A percentile compares a stretch with the other conserved stretches of the same genome.
Evolutionary conservation across 192 early-diverging fungal species (phyloP).

Genomic region (Allomyces arbusculus): DNA sequence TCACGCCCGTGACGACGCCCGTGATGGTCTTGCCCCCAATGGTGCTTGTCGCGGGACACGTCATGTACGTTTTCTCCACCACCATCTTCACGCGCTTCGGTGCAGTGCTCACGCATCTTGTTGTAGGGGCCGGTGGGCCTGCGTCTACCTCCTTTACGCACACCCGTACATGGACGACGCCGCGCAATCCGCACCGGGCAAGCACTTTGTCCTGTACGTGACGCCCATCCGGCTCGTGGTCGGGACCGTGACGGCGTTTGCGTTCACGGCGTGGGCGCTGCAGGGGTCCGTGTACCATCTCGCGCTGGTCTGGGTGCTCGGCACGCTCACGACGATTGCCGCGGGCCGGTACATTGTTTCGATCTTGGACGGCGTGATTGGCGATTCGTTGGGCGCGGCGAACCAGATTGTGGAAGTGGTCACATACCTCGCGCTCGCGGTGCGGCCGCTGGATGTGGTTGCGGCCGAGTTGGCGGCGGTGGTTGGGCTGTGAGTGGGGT

Average conservation of each 20-base stretch:
- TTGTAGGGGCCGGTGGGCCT: conserved; percentile 8
- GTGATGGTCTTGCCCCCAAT: background rate
- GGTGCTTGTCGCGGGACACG: background rate
- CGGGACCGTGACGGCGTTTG: conserved; percentile 5
- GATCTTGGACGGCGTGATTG: conserved; percentile 13
- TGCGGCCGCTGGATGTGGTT: background rate
- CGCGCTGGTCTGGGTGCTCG: background rate
- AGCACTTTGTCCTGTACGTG: conserved; percentile 12
- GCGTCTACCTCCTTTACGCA: conserved; percentile 10
- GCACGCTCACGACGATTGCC: conserved; percentile 1
- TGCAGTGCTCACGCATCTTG: no score
- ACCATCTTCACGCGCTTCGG: no score
- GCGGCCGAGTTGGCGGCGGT: background rate
- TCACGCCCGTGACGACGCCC: no score
- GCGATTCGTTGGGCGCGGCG: conserved; percentile 13
- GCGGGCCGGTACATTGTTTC: conserved; percentile 9
- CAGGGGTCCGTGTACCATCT: background rate
- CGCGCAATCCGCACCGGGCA: conserved; percentile 6
- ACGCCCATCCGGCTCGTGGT: conserved; percentile 5
- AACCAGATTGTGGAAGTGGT: conserved; percentile 13
- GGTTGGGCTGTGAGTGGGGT: no score
- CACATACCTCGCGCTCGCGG: conserved; percentile 6
- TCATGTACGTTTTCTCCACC: background rate
- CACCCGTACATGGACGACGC: conserved; percentile 14
- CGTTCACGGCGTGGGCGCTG: conserved; percentile 1